A percentile compares a stretch with the other conserved stretches of the same genome.
These are phyloP conservation scores for Oehlia diaphana DNA, from an alignment of 192 early-diverging fungal species.

Conservation along the genomic window DNA sequence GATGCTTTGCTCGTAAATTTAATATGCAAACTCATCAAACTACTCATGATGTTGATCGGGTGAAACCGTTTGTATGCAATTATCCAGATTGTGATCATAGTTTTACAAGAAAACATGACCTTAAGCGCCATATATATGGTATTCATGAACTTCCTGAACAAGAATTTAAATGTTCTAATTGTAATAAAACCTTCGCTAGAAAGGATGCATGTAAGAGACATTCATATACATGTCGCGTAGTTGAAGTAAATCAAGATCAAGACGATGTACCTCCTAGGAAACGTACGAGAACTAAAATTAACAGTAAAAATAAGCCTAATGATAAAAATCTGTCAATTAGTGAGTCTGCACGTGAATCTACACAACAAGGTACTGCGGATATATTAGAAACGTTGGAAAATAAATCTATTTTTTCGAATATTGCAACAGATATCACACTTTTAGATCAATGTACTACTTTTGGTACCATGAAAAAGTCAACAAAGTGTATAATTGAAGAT, in stretches of 20 bases:
- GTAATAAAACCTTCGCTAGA: slow-evolving; percentile 14
- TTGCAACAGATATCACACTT: background rate
- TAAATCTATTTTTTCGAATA: background rate
- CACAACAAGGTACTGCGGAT: background rate
- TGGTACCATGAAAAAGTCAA: background rate
- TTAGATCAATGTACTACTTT: background rate
- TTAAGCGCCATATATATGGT: slow-evolving; percentile 38
- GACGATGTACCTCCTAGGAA: background rate
- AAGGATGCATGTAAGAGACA: slow-evolving; percentile 28
- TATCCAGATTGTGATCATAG: slow-evolving; percentile 36
- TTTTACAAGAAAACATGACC: slow-evolving; percentile 48
- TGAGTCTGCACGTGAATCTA: background rate
- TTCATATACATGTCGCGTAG: background rate
- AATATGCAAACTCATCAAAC: slow-evolving; percentile 46
- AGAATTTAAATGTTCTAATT: slow-evolving; percentile 8
- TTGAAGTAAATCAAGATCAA: background rate
- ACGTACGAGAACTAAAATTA: background rate
- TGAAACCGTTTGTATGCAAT: slow-evolving; percentile 38
- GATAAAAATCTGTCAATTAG: background rate
- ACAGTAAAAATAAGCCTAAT: background rate
- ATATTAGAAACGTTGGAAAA: background rate
- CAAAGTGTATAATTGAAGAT: background rate
- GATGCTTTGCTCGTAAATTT: slow-evolving; percentile 39
- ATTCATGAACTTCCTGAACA: slow-evolving; percentile 20
- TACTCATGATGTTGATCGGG: slow-evolving; percentile 36